These are phyloP conservation scores for Bipolaris victoriae DNA, from an alignment of 2,329 filamentous ascomycete species.

Conservation along the genomic window DNA sequence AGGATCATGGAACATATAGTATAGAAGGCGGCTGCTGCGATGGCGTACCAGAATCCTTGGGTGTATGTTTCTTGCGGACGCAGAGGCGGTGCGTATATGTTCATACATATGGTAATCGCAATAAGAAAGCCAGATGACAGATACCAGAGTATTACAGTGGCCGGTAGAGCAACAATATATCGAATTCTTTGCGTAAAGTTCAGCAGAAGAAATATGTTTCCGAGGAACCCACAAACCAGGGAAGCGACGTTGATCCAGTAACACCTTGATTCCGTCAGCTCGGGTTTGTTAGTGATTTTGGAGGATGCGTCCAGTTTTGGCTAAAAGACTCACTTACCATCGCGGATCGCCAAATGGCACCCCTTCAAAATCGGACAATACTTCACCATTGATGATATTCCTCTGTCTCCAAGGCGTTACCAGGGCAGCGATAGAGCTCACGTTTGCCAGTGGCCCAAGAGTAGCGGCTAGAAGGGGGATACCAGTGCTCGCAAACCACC, in stretches of 20 bases:
- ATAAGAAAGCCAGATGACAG: slow-evolving; percentile 68
- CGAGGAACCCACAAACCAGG: slow-evolving; percentile 74
- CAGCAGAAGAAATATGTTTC: slow-evolving; percentile 81
- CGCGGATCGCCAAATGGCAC: slow-evolving; percentile 69
- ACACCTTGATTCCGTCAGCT: slow-evolving; percentile 58
- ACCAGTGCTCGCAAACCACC: slow-evolving; percentile 50
- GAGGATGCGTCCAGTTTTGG: neutral
- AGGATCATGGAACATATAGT: slow-evolving; percentile 78
- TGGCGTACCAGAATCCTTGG: slow-evolving; percentile 85
- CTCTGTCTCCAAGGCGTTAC: slow-evolving; percentile 77
- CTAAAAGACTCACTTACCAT: slow-evolving; percentile 60
- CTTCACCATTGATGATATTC: slow-evolving; percentile 55
- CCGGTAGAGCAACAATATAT: slow-evolving; percentile 80
- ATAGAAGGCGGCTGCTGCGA: slow-evolving; percentile 81
- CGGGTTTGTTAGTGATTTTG: no score
- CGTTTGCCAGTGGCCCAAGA: slow-evolving; percentile 82
- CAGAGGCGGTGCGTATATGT: slow-evolving; percentile 63
- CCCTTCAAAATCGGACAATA: slow-evolving; percentile 60
- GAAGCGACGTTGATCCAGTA: slow-evolving; percentile 78
- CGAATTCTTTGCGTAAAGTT: slow-evolving; percentile 84
- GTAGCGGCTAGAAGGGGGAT: slow-evolving; percentile 76
- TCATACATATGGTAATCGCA: slow-evolving; percentile 69
- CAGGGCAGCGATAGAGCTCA: slow-evolving; percentile 86
- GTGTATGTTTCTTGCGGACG: slow-evolving; percentile 65
- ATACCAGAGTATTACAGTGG: slow-evolving; percentile 83